Conservation (phyloP, 768 basidiomycete species). For the Chalciporus piperatus region DNA sequence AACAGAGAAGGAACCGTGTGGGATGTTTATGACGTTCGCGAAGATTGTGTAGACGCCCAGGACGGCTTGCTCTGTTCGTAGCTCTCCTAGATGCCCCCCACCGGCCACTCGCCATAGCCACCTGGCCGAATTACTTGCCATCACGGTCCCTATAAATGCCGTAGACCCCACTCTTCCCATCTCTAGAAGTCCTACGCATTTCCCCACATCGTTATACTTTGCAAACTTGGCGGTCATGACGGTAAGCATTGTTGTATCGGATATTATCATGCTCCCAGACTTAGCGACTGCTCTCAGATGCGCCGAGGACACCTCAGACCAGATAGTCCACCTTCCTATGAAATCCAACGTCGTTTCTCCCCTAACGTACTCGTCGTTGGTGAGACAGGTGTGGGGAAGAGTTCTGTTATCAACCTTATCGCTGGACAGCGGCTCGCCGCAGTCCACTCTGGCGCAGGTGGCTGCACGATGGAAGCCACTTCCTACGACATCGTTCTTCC, state of each 20-base stretch:
- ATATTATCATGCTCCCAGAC: not conserved
- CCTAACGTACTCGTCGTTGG: conserved; percentile 41
- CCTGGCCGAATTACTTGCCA: not conserved
- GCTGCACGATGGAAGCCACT: conserved; percentile 35
- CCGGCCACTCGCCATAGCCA: not conserved
- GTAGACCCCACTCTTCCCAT: not conserved
- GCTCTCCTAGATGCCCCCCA: no score
- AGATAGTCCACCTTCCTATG: conserved; percentile 22
- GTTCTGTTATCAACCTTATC: conserved; percentile 42
- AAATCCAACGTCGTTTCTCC: conserved; percentile 14
- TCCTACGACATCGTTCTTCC: conserved; percentile 27
- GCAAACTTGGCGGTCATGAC: not conserved
- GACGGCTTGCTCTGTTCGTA: not conserved
- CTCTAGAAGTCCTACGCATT: conserved; percentile 1
- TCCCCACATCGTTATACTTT: not conserved
- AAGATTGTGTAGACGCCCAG: conserved; percentile 16
- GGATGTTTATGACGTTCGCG: not conserved
- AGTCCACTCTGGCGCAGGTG: conserved; percentile 29
- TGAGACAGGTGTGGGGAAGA: conserved; percentile 35
- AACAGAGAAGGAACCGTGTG: not conserved
- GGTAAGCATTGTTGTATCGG: conserved; percentile 9
- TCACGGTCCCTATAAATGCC: conserved; percentile 17
- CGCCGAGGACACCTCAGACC: conserved; percentile 1
- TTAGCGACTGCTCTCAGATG: conserved; percentile 10
- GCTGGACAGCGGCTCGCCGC: conserved; percentile 24